These are phyloP conservation scores for Tetraselmis chui DNA, from an alignment of 139 green algal species.

Conservation along the genomic window DNA sequence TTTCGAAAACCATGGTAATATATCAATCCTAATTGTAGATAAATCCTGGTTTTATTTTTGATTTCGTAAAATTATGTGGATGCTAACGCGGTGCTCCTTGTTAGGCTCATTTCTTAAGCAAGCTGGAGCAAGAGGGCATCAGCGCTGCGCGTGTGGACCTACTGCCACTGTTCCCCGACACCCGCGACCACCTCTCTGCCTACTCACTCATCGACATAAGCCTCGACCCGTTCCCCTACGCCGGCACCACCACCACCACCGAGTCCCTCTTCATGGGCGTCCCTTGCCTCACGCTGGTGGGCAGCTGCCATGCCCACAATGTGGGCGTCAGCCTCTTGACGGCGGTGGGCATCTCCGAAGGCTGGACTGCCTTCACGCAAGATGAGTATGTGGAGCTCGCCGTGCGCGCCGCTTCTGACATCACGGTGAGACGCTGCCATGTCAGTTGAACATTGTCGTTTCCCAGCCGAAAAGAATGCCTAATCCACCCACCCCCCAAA, in stretches of 20 bases:
- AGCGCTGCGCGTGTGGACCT: slow-evolving; percentile 72
- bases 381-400: slow-evolving; percentile 79
- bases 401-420: slow-evolving; percentile 41
- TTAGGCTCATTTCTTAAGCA: neutral
- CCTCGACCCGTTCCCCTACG: slow-evolving; percentile 94
- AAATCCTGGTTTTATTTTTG: no score
- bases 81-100: no score
- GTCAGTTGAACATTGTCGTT: no score
- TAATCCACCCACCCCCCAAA: no score
- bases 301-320: slow-evolving; percentile 91
- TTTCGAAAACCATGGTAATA: no score
- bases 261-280: slow-evolving; percentile 95
- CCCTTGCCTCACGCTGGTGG: slow-evolving; percentile 76
- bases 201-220: slow-evolving; percentile 83
- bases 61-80: no score
- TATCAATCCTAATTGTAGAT: no score
- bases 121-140: slow-evolving; percentile 45
- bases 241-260: slow-evolving; percentile 94
- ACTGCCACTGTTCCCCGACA: slow-evolving; percentile 69
- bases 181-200: slow-evolving; percentile 68
- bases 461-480: no score
- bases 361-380: slow-evolving; percentile 66
- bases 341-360: slow-evolving; percentile 55
- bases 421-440: slow-evolving; percentile 15
- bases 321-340: slow-evolving; percentile 83